Evolutionary conservation across 768 basidiomycete genomes (phyloP).

Genomic region (Lentinula raphanica): DNA sequence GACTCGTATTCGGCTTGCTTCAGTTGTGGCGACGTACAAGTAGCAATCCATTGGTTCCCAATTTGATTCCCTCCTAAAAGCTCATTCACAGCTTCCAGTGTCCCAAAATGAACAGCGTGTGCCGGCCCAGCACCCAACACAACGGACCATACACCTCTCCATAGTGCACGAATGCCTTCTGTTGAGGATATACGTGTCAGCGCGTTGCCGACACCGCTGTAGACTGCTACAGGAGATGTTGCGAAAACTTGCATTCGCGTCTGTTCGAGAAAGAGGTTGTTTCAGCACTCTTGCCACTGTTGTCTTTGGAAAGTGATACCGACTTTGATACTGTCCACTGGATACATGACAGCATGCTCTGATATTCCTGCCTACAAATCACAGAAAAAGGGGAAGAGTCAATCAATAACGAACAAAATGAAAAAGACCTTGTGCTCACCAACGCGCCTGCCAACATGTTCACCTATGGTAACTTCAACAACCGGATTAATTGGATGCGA

Average conservation of each 20-base stretch:
- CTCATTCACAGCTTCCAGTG: slow-evolving; percentile 92
- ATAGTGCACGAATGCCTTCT: slow-evolving; percentile 85
- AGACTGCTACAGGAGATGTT: slow-evolving; percentile 77
- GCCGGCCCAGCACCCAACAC: slow-evolving; percentile 96
- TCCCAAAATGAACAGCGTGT: slow-evolving; percentile 96
- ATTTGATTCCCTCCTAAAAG: slow-evolving; percentile 79
- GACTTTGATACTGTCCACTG: slow-evolving; percentile 97
- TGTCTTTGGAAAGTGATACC: slow-evolving; percentile 15
- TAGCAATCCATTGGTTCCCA: slow-evolving; percentile 82
- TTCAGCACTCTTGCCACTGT: not conserved
- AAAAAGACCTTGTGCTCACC: slow-evolving; percentile 43
- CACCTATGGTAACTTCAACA: slow-evolving; percentile 44
- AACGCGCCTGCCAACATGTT: slow-evolving; percentile 97
- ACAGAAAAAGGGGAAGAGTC: not conserved
- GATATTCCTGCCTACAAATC: slow-evolving; percentile 86
- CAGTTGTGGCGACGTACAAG: slow-evolving; percentile 69
- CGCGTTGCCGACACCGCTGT: slow-evolving; percentile 86
- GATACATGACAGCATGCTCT: slow-evolving; percentile 98
- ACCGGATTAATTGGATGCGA: not conserved
- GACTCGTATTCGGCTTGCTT: too few relatives aligned
- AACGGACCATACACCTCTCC: slow-evolving; percentile 95
- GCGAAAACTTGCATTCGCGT: slow-evolving; percentile 99
- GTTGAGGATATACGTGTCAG: slow-evolving; percentile 90
- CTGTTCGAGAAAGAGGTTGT: slow-evolving; percentile 34
- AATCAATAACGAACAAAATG: not conserved